Percentiles rank a stretch among this genome's conserved stretches.
These are phyloP conservation scores for Tylopilus sp. DNA, from an alignment of 768 basidiomycete species.

Conservation along the genomic window DNA sequence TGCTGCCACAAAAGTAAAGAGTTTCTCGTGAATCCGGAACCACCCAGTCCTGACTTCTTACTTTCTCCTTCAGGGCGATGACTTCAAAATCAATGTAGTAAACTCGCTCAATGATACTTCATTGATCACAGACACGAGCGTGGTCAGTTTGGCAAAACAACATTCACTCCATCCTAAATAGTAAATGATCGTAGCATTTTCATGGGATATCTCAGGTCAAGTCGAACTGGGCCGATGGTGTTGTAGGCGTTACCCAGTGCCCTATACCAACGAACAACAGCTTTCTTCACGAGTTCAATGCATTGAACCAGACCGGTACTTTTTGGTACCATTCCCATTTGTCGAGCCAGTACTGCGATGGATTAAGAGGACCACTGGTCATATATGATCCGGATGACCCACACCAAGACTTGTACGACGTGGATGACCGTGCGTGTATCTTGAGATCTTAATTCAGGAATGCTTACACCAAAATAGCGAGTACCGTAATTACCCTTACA, in stretches of 20 bases:
- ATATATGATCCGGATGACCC: conserved; percentile 45
- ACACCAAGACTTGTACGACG: conserved; percentile 35
- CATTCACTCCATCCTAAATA: background rate
- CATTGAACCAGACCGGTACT: conserved; percentile 24
- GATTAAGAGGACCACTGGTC: conserved; percentile 30
- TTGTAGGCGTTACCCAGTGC: conserved; percentile 18
- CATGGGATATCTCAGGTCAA: background rate
- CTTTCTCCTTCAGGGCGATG: conserved; percentile 30
- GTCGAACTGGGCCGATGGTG: conserved; percentile 8
- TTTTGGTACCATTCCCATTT: conserved; percentile 38
- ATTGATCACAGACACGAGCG: conserved; percentile 36
- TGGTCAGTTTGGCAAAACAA: background rate
- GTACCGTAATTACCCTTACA: conserved; percentile 43
- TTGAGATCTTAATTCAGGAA: conserved; percentile 19
- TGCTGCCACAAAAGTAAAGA: conserved; percentile 32
- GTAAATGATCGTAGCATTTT: background rate
- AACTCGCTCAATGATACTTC: conserved; percentile 43
- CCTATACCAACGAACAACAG: conserved; percentile 20
- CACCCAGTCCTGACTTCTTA: background rate
- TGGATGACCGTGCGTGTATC: conserved; percentile 37
- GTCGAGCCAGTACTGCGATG: conserved; percentile 37
- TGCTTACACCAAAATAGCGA: conserved; percentile 29
- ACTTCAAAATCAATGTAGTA: conserved; percentile 42
- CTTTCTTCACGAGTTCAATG: conserved; percentile 25
- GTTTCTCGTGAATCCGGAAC: background rate